A percentile compares a stretch with the other conserved stretches of the same genome.
phyloP scores from a whole-genome alignment of 495 filamentous ascomycete genomes.

The Lophiostoma macrostomum region DNA sequence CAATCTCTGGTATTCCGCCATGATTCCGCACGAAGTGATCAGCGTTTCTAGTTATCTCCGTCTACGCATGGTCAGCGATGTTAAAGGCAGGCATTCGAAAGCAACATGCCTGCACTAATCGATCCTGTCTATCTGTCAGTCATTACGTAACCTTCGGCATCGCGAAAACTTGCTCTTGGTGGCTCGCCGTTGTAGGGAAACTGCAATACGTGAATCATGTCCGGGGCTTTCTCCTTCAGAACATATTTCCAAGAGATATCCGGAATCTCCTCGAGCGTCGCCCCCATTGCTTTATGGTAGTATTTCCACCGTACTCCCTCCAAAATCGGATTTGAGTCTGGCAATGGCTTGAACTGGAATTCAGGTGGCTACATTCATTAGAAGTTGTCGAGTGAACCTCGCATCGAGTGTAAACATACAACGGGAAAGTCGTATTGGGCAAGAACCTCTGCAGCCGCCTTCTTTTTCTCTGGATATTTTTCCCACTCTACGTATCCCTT shows the following conservation, averaged over 20 bases:
- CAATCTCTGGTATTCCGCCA: constrained; percentile 62
- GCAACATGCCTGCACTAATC: constrained; percentile 11
- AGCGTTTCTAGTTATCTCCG: constrained; percentile 57
- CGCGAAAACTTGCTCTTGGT: constrained; percentile 41
- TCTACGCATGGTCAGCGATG: constrained; percentile 44
- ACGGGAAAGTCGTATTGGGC: constrained; percentile 54
- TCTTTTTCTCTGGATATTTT: constrained; percentile 63
- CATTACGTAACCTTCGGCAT: not conserved
- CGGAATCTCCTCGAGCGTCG: constrained; percentile 47
- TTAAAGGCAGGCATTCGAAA: not conserved
- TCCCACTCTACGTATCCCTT: constrained; percentile 65
- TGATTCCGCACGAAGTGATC: constrained; percentile 68
- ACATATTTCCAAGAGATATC: constrained; percentile 60
- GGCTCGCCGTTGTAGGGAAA: constrained; percentile 73
- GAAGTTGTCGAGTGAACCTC: not conserved
- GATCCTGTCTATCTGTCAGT: constrained; percentile 5
- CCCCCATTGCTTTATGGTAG: constrained; percentile 61
- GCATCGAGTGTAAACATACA: constrained; percentile 1
- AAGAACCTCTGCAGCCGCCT: constrained; percentile 54
- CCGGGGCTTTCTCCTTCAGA: constrained; percentile 56
- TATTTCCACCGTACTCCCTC: constrained; percentile 62
- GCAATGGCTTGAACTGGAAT: constrained; percentile 58
- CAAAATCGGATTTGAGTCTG: constrained; percentile 61
- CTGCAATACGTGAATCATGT: constrained; percentile 67
- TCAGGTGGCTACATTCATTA: constrained; percentile 47